Evolutionary conservation across 495 filamentous ascomycete genomes (phyloP).

Genomic region (Parathielavia appendiculata): DNA sequence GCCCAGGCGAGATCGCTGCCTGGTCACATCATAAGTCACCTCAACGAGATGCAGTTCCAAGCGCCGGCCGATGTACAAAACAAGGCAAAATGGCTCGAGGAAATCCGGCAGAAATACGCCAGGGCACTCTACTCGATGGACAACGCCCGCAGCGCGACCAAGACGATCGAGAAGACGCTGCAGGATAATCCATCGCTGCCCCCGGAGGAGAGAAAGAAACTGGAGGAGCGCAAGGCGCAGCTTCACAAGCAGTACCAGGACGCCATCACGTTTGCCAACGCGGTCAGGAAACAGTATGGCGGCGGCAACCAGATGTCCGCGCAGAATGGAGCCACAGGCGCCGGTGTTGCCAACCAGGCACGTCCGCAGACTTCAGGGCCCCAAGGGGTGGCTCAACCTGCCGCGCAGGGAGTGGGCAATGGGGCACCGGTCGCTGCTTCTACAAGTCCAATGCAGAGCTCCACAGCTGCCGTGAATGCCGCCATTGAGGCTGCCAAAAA

Average conservation of each 20-base stretch:
- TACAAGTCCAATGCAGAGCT: constrained; percentile 28
- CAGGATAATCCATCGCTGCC: constrained; percentile 28
- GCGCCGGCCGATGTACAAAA: constrained; percentile 21
- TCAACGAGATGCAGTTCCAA: constrained; percentile 34
- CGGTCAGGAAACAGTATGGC: constrained; percentile 32
- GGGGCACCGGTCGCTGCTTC: constrained; percentile 7
- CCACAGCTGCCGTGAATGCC: constrained; percentile 42
- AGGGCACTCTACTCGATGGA: constrained; percentile 38
- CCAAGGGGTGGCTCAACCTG: constrained; percentile 3
- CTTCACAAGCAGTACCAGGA: constrained; percentile 34
- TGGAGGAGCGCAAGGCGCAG: constrained; percentile 27
- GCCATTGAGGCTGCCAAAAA: constrained; percentile 51
- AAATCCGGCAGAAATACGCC: constrained; percentile 32
- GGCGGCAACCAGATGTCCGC: constrained; percentile 14
- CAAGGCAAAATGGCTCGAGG: constrained; percentile 29
- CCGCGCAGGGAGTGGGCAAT: constrained; percentile 1
- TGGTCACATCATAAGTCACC: constrained; percentile 33
- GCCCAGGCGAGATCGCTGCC: constrained; percentile 22
- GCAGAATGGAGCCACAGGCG: constrained; percentile 19
- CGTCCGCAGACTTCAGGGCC: constrained; percentile 15
- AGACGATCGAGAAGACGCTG: constrained; percentile 28
- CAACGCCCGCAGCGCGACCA: constrained; percentile 17
- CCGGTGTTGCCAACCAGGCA: constrained; percentile 15
- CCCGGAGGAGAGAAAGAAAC: constrained; percentile 33
- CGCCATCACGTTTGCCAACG: constrained; percentile 30